Base-by-base conservation (phyloP, 176 grass and related monocot genomes). In the Pharus latifolius region DNA sequence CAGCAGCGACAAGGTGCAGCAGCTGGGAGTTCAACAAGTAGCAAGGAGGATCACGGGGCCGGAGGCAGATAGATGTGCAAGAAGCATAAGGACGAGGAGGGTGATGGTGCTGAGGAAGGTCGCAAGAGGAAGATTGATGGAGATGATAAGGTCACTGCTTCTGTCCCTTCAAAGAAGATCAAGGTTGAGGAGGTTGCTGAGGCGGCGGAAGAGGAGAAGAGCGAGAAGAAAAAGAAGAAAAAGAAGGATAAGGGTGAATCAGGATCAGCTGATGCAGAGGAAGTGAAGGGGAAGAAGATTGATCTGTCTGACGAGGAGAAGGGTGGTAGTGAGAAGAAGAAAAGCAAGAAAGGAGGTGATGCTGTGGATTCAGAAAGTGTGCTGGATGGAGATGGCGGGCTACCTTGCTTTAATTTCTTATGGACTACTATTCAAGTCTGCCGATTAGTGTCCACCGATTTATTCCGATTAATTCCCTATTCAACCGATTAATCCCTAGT, bases 171-270 rank as follows among this genome's bases (percentile, higher is more conserved):
- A 1, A 96, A 96, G 87, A 97, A 90, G 81, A 56, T 85, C 24
- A 97, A 97, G 86, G 70, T 59, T 29, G 94, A 92, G 74, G 80
- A 83, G 61, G 30, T 0, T 27, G 55, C 69, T 13, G 88, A 80
- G 7, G 33, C 9, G 6, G 74, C 68, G 44, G 82, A 80, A 69
- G 79, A 43, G 60, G 82, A 89, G 61, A 86, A 90, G 48, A 89
- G 84, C 2, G 88, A 91, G 73, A 96, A 90, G 69, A 92, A 96
- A 70, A 87, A 96, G 61, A 96, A 96, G 73, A 96, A 96, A 73
- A 88, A 82, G 69, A 83, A 96, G 53, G 80, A 92, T 5, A 81
- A 88, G 73, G 41, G 26, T 25, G 90, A 76, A 51, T 19, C 18
- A 53, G 80, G 61, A 65, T 73, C 59, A 67, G 67, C 44, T 69